Percentiles rank a stretch among this genome's conserved stretches.
These are phyloP conservation scores for Coemansia sp. DNA, from an alignment of 192 early-diverging fungal species.

Conservation along the genomic window DNA sequence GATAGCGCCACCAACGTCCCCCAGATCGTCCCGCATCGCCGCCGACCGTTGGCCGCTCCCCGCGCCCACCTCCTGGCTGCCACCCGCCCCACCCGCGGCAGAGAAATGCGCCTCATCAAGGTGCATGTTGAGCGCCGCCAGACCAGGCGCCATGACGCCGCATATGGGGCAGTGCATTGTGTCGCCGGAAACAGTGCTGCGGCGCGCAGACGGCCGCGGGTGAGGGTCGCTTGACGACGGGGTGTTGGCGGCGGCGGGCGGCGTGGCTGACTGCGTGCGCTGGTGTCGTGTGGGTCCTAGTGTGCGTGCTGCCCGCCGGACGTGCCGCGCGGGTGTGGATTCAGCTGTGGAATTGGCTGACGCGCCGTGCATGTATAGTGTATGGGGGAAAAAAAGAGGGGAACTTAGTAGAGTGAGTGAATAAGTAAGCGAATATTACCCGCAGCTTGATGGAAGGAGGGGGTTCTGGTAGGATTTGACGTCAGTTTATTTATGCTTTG, in stretches of 20 bases:
- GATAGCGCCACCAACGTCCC: constrained; percentile 32
- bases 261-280: constrained; percentile 2
- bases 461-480: too few species aligned
- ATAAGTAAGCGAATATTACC: too few species aligned
- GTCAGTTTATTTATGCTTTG: too few species aligned
- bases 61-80: neutral
- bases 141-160: constrained; percentile 45
- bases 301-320: constrained; percentile 33
- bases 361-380: too few species aligned
- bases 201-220: neutral
- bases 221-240: too few species aligned
- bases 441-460: too few species aligned
- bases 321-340: constrained; percentile 18
- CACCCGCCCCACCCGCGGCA: neutral
- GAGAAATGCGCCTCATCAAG: constrained; percentile 46
- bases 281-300: constrained; percentile 15
- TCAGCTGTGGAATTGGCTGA: neutral
- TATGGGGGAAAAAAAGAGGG: too few species aligned
- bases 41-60: constrained; percentile 6
- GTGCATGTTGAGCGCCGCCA: constrained; percentile 46
- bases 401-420: too few species aligned
- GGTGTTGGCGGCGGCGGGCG: neutral
- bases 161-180: constrained; percentile 45
- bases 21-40: constrained; percentile 36
- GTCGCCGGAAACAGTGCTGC: constrained; percentile 26